Evolutionary conservation across 495 filamentous ascomycete genomes (phyloP).

Genomic region (Daldinia childiae): DNA sequence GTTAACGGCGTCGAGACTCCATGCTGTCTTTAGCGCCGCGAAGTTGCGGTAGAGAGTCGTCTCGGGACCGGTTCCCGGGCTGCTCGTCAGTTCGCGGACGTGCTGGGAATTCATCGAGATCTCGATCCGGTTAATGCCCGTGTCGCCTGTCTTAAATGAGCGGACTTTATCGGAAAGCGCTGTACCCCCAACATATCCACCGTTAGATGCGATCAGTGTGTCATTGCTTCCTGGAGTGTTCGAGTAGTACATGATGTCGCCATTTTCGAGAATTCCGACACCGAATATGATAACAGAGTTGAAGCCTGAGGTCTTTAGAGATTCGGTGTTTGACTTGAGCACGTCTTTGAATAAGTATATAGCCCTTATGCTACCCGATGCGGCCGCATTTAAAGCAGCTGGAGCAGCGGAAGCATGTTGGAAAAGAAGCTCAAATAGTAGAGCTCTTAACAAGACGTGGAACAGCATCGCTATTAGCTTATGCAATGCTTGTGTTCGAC

Average conservation of each 20-base stretch:
- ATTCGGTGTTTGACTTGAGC: conserved; percentile 53
- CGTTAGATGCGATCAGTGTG: conserved; percentile 46
- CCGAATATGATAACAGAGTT: conserved; percentile 55
- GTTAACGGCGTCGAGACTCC: conserved; percentile 56
- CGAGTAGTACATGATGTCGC: conserved; percentile 59
- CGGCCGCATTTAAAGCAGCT: conserved; percentile 18
- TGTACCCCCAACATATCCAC: conserved; percentile 51
- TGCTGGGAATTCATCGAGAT: conserved; percentile 57
- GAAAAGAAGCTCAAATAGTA: conserved; percentile 42
- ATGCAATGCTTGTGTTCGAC: not conserved
- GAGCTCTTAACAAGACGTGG: conserved; percentile 22
- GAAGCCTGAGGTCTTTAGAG: conserved; percentile 53
- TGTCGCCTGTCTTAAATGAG: conserved; percentile 50
- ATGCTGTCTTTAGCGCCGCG: conserved; percentile 48
- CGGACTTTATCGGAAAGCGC: conserved; percentile 52
- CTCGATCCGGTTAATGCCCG: conserved; percentile 49
- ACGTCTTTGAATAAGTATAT: conserved; percentile 59
- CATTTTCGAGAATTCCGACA: conserved; percentile 52
- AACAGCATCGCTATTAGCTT: conserved; percentile 22
- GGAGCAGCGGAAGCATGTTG: conserved; percentile 30
- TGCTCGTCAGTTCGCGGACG: conserved; percentile 47
- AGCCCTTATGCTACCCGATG: conserved; percentile 44
- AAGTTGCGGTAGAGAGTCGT: conserved; percentile 53
- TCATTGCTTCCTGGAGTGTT: conserved; percentile 55
- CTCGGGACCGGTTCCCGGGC: conserved; percentile 46